These are phyloP conservation scores for Actinidia polygama DNA, from an alignment of 179 eudicot genomes.

Conservation along the genomic window DNA sequence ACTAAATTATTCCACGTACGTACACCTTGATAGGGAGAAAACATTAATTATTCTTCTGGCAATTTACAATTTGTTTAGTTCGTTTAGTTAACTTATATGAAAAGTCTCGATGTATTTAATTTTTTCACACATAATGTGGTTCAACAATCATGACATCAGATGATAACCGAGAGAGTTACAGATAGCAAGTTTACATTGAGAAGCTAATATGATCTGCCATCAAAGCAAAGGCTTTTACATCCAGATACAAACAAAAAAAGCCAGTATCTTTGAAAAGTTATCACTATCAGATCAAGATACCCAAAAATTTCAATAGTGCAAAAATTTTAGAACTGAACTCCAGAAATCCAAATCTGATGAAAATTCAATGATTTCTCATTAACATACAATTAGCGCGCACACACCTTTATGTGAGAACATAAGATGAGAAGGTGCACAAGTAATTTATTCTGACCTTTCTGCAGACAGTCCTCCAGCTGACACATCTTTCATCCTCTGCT, in stretches of 20 bases:
- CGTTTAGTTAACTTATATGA: no score
- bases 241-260: not conserved
- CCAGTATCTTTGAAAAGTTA: not conserved
- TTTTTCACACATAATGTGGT: no score
- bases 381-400: not conserved
- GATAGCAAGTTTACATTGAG: not conserved
- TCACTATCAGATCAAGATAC: not conserved
- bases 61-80: no score
- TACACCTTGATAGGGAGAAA: no score
- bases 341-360: not conserved
- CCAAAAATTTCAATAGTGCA: not conserved
- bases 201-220: not conserved
- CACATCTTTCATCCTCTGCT: conserved; percentile 56
- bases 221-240: not conserved
- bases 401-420: not conserved
- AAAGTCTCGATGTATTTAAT: no score
- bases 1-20: no score
- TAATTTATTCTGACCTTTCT: conserved; percentile 49
- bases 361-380: no score
- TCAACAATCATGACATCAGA: not conserved
- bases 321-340: not conserved
- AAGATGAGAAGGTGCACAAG: not conserved
- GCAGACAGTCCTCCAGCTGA: conserved; percentile 49
- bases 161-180: not conserved
- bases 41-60: no score